A percentile compares a stretch with the other conserved stretches of the same genome.
Conservation (phyloP, 2,329 filamentous ascomycete species). For the Penicillium crustosum region DNA sequence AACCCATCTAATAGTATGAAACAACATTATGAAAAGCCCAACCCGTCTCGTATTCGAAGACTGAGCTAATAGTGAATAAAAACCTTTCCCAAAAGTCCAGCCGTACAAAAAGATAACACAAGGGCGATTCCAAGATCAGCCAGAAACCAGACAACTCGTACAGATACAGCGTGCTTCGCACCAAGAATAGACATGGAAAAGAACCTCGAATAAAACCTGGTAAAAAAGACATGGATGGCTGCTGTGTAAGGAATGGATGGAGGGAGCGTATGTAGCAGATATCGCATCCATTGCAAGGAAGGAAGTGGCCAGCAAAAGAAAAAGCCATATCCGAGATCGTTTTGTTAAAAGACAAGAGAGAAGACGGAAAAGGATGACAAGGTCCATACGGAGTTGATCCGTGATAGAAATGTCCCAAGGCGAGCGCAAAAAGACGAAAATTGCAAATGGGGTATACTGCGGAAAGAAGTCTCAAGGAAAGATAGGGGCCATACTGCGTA, state of each 20-base stretch:
- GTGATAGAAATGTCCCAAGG: background rate
- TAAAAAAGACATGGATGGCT: background rate
- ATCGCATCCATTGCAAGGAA: background rate
- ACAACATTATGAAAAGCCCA: background rate
- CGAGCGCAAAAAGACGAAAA: background rate
- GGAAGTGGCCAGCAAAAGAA: background rate
- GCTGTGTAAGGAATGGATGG: background rate
- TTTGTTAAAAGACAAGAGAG: background rate
- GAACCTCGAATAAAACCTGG: background rate
- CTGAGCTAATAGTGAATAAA: background rate
- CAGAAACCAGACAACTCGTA: background rate
- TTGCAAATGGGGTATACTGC: constrained; percentile 26
- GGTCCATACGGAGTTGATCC: background rate
- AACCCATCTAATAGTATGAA: background rate
- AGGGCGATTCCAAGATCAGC: background rate
- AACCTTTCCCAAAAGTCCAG: background rate
- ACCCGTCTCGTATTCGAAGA: constrained; percentile 4
- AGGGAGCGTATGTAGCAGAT: background rate
- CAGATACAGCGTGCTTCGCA: constrained; percentile 1
- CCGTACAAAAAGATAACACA: background rate
- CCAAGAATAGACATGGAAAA: background rate
- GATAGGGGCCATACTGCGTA: background rate
- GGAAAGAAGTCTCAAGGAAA: constrained; percentile 9
- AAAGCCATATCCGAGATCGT: background rate
- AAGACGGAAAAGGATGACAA: background rate